phyloP scores from a whole-genome alignment of 345 rosid species.

The Euphorbia peplus region DNA sequence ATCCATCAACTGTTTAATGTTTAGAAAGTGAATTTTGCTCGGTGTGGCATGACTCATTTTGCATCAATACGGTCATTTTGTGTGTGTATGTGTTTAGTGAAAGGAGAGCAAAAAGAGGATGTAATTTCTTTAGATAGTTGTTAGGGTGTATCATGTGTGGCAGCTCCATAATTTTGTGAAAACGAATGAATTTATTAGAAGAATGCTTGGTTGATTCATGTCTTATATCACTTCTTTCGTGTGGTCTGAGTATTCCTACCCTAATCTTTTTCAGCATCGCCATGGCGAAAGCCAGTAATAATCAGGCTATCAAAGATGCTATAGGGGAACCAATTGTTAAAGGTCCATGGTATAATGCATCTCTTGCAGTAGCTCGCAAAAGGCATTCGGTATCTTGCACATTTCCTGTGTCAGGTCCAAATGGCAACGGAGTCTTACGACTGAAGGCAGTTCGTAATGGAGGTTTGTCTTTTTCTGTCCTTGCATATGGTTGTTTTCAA shows the following conservation, averaged over 20 bases:
- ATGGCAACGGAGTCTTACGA: conserved; percentile 66
- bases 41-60: background rate
- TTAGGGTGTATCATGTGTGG: background rate
- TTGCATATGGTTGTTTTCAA: background rate
- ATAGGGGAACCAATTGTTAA: conserved; percentile 85
- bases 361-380: conserved; percentile 88
- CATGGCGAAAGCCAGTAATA: conserved; percentile 73
- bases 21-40: background rate
- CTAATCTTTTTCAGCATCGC: conserved; percentile 59
- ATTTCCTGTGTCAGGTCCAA: conserved; percentile 83
- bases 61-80: background rate
- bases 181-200: background rate
- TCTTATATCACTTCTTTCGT: background rate
- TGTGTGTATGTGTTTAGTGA: no score
- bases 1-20: background rate
- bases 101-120: background rate
- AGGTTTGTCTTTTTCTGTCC: conserved; percentile 38
- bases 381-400: conserved; percentile 90
- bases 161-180: background rate
- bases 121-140: background rate
- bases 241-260: conserved; percentile 3
- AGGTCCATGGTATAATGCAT: conserved; percentile 97
- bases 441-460: conserved; percentile 80
- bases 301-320: conserved; percentile 64
- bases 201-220: background rate